Base-by-base conservation (phyloP, 805 yeast genomes). In the Yamadazyma phyllophila region DNA sequence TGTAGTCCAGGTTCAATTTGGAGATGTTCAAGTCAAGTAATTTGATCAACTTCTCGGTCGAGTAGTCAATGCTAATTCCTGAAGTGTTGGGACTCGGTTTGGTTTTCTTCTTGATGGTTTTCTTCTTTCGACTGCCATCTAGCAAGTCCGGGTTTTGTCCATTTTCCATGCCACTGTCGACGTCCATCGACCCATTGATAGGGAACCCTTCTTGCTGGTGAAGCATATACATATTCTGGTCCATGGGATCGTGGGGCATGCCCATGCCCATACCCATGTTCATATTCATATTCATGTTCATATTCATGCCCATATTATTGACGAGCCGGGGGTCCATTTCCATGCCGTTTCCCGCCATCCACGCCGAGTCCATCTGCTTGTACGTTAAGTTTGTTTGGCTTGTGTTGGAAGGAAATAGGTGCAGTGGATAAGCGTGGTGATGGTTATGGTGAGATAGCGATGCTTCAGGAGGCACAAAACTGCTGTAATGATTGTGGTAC, bases 401-500 rank as follows among this genome's bases (percentile, higher is more conserved):
- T 31, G 46, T 2, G 31, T 33, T 44, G 13, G 47, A 44, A 20
- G 34, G 17, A 13, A 32, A 32, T 32, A 32, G 16, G 13, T 29
- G 31, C 14, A 16, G 35, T 10, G 36, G 27, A 29, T 37, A 37
- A n/a, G 46, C 34, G 26, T 46, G 47, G 29, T 51, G 46, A 30
- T 50, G 56, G 36, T 53, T 47, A 29, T 48, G 50, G 16, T 44
- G 48, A 13, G 44, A 17, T 24, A 20, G 40, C 7, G 42, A 44
- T 3, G 62, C 60, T 17, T 58, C 67, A 12, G 56, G 49, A 4
- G 66, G 59, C 10, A 63, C 41, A 43, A 56, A 59, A 37, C 56
- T 58, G 8, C 63, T 60, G 43, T 61, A 64, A 48, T 64, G 69
- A 51, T 52, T 61, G 17, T 54, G 46, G 47, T 59, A 64, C 13